Percentiles rank a stretch among this genome's conserved stretches.
These are phyloP conservation scores for Pichia kluyveri DNA, from an alignment of 805 yeast genomes.

Conservation along the genomic window DNA sequence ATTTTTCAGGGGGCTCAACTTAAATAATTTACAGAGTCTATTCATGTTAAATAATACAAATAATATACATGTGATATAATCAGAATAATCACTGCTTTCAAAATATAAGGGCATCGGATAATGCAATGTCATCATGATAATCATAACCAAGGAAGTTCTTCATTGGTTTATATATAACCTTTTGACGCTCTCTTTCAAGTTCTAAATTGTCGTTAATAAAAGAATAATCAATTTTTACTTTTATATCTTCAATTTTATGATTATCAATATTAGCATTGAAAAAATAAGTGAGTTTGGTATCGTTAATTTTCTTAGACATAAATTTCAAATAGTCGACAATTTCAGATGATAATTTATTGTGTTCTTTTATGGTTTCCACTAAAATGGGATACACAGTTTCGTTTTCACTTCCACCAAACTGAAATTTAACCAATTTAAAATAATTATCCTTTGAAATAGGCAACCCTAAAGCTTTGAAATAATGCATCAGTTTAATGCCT, in stretches of 20 bases:
- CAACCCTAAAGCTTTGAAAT: slow-evolving; percentile 5
- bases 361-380: slow-evolving; percentile 4
- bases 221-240: slow-evolving; percentile 9
- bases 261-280: not conserved
- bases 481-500: slow-evolving; percentile 8
- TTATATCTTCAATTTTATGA: not conserved
- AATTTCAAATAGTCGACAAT: slow-evolving; percentile 3
- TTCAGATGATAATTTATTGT: slow-evolving; percentile 3
- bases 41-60: too few relatives aligned
- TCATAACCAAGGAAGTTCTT: slow-evolving; percentile 10
- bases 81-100: too few relatives aligned
- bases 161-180: slow-evolving; percentile 4
- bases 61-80: too few relatives aligned
- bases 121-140: slow-evolving; percentile 8
- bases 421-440: slow-evolving; percentile 12
- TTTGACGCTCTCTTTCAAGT: slow-evolving; percentile 10
- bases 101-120: slow-evolving; percentile 16
- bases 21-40: too few relatives aligned
- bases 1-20: too few relatives aligned
- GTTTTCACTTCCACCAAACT: slow-evolving; percentile 19
- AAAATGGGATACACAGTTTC: slow-evolving; percentile 17
- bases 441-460: slow-evolving; percentile 11
- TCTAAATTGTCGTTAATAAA: slow-evolving; percentile 9
- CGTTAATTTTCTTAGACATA: slow-evolving; percentile 9
- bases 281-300: slow-evolving; percentile 8